Conservation (phyloP, 2,329 filamentous ascomycete genomes). For the Penicillium sp. region DNA sequence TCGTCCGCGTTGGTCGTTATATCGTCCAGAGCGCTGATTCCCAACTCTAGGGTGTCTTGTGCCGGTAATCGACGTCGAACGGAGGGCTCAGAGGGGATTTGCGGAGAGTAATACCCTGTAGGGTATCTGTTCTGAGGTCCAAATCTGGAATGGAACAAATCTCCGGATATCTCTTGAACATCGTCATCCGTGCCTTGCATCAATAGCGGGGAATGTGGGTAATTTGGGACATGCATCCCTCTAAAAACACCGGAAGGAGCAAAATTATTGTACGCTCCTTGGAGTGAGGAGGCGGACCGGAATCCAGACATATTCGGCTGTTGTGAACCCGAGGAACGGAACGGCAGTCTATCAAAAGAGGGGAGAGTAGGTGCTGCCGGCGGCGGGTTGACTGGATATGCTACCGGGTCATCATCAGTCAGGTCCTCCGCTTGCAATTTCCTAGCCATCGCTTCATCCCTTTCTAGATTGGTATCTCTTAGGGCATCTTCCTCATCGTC, state of each 20-base stretch:
- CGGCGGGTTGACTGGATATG: background rate
- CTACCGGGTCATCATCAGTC: background rate
- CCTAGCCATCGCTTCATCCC: conserved; percentile 45
- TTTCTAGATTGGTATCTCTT: conserved; percentile 17
- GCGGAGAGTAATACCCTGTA: too few relatives aligned
- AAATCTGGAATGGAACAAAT: conserved; percentile 12
- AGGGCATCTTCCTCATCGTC: background rate
- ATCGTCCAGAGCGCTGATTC: background rate
- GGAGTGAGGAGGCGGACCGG: background rate
- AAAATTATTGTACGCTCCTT: background rate
- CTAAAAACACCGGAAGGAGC: too few relatives aligned
- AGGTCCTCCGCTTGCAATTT: conserved; percentile 36
- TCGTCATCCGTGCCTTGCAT: too few relatives aligned
- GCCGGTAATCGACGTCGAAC: background rate
- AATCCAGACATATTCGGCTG: background rate
- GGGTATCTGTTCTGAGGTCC: background rate
- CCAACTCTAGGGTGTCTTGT: background rate
- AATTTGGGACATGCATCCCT: background rate
- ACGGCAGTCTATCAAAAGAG: background rate
- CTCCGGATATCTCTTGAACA: conserved; percentile 6
- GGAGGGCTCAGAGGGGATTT: background rate
- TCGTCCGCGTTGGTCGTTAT: conserved; percentile 10
- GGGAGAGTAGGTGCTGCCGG: background rate
- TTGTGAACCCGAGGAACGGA: background rate
- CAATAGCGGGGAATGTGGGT: too few relatives aligned